These are phyloP conservation scores for Podospora appendiculata DNA, from an alignment of 495 filamentous ascomycete species.

Conservation along the genomic window DNA sequence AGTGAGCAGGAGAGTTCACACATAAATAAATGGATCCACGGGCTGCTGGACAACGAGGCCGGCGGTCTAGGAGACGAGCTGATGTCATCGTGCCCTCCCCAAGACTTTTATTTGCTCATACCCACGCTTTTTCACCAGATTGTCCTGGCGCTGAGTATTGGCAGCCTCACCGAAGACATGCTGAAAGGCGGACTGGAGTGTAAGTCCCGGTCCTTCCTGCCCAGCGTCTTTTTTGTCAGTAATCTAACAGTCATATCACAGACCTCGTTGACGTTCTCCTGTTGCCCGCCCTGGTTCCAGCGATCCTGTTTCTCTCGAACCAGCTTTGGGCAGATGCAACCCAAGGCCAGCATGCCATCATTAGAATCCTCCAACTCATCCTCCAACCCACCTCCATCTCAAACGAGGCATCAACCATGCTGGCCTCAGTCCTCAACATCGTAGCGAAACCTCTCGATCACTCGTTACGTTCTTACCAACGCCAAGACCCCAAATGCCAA, in stretches of 20 bases:
- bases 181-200: conserved; percentile 84
- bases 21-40: conserved; percentile 76
- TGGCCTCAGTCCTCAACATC: conserved; percentile 75
- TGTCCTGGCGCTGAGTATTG: conserved; percentile 63
- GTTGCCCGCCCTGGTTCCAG: conserved; percentile 76
- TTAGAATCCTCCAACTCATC: conserved; percentile 71
- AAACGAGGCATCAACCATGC: conserved; percentile 71
- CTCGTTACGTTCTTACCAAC: conserved; percentile 63
- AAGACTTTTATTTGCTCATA: conserved; percentile 89
- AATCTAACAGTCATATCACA: conserved; percentile 16
- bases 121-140: conserved; percentile 84
- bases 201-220: conserved; percentile 31
- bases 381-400: conserved; percentile 70
- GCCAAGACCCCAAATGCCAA: conserved; percentile 55
- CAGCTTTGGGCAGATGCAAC: conserved; percentile 61
- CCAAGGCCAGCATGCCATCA: conserved; percentile 49
- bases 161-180: conserved; percentile 67
- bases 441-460: conserved; percentile 70
- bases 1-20: conserved; percentile 68
- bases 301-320: conserved; percentile 70
- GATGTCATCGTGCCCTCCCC: conserved; percentile 84
- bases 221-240: background rate
- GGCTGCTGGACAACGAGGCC: conserved; percentile 76
- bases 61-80: conserved; percentile 71
- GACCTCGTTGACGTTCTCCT: conserved; percentile 85